phyloP scores from a whole-genome alignment of 129 eudicot species.

The Rutidosis leptorrhynchoides region DNA sequence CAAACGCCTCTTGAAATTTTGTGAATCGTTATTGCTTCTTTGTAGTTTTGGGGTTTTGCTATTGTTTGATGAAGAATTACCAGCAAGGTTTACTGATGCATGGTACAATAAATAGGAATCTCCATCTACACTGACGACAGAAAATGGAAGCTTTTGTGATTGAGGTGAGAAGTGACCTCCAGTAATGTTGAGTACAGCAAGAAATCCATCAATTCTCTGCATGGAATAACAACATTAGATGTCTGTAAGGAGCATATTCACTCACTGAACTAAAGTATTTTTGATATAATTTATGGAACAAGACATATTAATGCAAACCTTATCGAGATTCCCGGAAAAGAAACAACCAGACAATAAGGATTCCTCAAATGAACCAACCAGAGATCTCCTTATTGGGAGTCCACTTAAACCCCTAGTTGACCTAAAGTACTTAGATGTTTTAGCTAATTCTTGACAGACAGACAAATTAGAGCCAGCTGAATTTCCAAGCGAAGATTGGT shows the following conservation, averaged over 20 bases:
- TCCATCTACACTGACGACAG: conserved; percentile 73
- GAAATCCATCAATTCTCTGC: conserved; percentile 72
- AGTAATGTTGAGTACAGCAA: conserved; percentile 57
- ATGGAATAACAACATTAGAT: background rate
- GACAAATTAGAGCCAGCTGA: too few species aligned
- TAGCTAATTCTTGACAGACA: too few species aligned
- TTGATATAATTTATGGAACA: too few species aligned
- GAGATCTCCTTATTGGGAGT: conserved; percentile 64
- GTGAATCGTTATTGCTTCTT: conserved; percentile 41
- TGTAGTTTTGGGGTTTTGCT: conserved; percentile 23
- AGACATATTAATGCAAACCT: conserved; percentile 33
- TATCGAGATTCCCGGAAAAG: too few species aligned
- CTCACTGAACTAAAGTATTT: too few species aligned
- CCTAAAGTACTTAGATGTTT: too few species aligned
- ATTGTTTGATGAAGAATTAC: conserved; percentile 32
- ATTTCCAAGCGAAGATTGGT: too few species aligned
- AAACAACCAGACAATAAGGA: conserved; percentile 73
- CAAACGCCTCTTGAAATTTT: conserved; percentile 45
- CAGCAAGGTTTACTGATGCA: conserved; percentile 66
- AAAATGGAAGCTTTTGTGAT: conserved; percentile 77
- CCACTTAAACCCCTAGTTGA: too few species aligned
- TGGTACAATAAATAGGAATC: conserved; percentile 64
- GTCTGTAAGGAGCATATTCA: too few species aligned
- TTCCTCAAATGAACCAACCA: conserved; percentile 89
- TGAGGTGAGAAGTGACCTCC: conserved; percentile 75